Conservation (phyloP, 2,329 filamentous ascomycete species). For the Penicillium sclerotiorum region DNA sequence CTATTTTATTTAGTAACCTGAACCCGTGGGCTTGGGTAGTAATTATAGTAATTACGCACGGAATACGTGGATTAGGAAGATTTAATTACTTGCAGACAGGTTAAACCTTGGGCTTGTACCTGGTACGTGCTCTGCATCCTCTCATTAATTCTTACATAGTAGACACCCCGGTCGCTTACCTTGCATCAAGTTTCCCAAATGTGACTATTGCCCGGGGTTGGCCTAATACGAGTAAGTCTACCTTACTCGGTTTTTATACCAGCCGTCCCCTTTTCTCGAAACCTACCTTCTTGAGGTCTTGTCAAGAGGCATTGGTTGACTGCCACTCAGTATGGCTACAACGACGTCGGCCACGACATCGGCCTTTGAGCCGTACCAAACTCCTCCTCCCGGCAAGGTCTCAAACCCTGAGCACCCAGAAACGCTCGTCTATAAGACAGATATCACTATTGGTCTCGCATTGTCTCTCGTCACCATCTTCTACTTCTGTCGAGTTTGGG, state of each 20-base stretch:
- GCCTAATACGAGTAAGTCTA: not conserved
- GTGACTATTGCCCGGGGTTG: not conserved
- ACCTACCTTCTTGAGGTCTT: not conserved
- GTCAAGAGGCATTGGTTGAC: not conserved
- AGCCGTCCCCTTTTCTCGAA: not conserved
- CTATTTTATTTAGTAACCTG: too few relatives aligned
- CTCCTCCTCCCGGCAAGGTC: not conserved
- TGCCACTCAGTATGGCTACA: not conserved
- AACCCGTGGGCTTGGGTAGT: too few relatives aligned
- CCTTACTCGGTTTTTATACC: not conserved
- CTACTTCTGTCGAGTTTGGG: not conserved
- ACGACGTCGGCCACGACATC: not conserved
- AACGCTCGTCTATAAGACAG: not conserved
- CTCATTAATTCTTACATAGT: not conserved
- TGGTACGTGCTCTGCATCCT: not conserved
- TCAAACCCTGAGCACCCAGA: not conserved
- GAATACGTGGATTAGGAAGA: too few relatives aligned
- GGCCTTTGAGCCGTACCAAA: not conserved
- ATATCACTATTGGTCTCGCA: not conserved
- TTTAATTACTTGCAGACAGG: too few relatives aligned
- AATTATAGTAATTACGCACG: too few relatives aligned
- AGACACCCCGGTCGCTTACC: not conserved
- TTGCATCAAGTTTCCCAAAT: not conserved
- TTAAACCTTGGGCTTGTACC: too few relatives aligned
- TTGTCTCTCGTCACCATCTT: not conserved